phyloP scores from a whole-genome alignment of 2,329 filamentous ascomycete genomes.

The Parascedosporium putredinis region DNA sequence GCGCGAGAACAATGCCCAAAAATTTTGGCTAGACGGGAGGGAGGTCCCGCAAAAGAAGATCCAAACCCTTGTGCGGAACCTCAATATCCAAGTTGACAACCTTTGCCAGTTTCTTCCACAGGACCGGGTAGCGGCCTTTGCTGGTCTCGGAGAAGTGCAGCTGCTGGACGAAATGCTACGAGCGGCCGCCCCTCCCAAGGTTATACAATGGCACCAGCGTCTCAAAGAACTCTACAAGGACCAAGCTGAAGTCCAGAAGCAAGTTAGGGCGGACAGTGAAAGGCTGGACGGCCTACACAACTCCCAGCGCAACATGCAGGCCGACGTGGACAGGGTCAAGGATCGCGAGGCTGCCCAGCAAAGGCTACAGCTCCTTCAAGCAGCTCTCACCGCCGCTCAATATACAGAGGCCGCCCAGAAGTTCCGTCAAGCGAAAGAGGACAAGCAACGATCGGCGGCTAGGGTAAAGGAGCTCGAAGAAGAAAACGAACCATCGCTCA shows the following conservation, averaged over 20 bases:
- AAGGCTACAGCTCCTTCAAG: constrained; percentile 54
- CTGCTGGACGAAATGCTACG: constrained; percentile 78
- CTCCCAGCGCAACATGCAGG: constrained; percentile 58
- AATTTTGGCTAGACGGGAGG: constrained; percentile 67
- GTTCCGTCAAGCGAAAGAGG: constrained; percentile 34
- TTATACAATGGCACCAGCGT: constrained; percentile 66
- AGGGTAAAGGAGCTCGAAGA: constrained; percentile 51
- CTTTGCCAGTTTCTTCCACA: constrained; percentile 95
- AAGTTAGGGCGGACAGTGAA: constrained; percentile 48
- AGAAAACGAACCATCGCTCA: constrained; percentile 53
- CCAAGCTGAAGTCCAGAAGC: constrained; percentile 42
- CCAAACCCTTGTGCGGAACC: constrained; percentile 53
- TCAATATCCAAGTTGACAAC: constrained; percentile 94
- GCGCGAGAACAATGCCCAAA: constrained; percentile 68
- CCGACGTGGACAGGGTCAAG: constrained; percentile 72
- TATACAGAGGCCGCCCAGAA: constrained; percentile 41
- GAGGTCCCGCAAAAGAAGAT: constrained; percentile 53
- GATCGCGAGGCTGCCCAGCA: constrained; percentile 62
- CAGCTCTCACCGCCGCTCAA: constrained; percentile 52
- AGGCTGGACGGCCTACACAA: constrained; percentile 56
- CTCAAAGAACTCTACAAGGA: constrained; percentile 61
- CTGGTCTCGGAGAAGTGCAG: constrained; percentile 69
- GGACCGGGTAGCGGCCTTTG: constrained; percentile 91
- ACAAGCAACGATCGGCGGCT: constrained; percentile 40
- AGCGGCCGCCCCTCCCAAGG: constrained; percentile 72